Base-by-base conservation (phyloP, 2,329 filamentous ascomycete species). In the Cladophialophora yegresii region DNA sequence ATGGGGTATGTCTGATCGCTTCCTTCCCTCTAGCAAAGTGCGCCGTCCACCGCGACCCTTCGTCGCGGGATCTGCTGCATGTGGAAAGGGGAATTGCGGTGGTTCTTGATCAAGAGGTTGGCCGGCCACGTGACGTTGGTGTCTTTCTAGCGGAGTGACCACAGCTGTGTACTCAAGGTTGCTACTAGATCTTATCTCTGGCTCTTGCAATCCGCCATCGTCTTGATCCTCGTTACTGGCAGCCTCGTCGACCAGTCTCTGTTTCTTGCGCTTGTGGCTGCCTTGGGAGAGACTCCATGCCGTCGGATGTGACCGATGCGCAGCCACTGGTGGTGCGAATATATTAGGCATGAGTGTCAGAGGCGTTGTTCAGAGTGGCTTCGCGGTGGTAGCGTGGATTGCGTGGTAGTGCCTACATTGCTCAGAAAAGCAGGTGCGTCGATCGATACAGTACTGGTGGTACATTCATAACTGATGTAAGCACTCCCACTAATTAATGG, bases 101-200 rank as follows among this genome's bases (percentile, higher is more conserved):
- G 79, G 65, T 63, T 76, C 74, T 58, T 75, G 66, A 63, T 78
- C 69, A 36, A 76, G 70, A 43, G 77, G 69, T 36, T 78, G 75
- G 58, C 78, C 76, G 54, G 79, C 77, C 62, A 79, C 69, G 62
- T 76, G 76, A 70, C 79, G 79, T 70, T 82, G 78, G 61, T 76
- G 73, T 49, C 75, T 73, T 70, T 80, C 78, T 53, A 75, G 72
- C 8, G 78, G 78, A 8, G 77, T 75, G 20, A 80, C 58, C 6
- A 69, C 66, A 60, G 70, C 69, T 23, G 62, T 63, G 57, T 70
- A 70, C 26, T 71, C 69, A 8, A 63, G 28, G 20, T 67, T 56
- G 9, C 5, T 43, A 2, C 20, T 51, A 36, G 30, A 13, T 43
- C 26, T 10, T 7, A 49, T 6, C 33, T 59, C n/a, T 40, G 23